A percentile compares a stretch with the other conserved stretches of the same genome.
phyloP scores from a whole-genome alignment of 164 flowering plant genomes.

The Stephania cephalantha region DNA sequence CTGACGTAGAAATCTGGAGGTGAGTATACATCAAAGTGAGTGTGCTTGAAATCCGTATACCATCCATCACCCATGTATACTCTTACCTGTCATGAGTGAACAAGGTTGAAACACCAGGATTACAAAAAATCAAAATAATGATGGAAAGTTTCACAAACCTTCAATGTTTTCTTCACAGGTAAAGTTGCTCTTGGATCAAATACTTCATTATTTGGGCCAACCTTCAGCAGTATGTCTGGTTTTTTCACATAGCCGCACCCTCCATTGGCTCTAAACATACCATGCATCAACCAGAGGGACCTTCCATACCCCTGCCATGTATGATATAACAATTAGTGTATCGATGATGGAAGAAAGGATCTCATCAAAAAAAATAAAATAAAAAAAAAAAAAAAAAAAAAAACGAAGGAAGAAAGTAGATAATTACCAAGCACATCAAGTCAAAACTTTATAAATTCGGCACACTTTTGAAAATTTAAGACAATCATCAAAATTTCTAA shows the following conservation, averaged over 20 bases:
- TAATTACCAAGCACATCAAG: neutral
- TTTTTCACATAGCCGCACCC: slow-evolving; percentile 57
- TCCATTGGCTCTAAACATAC: slow-evolving; percentile 56
- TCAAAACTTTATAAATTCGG: too few species aligned
- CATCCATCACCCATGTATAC: slow-evolving; percentile 52
- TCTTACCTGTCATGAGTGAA: slow-evolving; percentile 25
- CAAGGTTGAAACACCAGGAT: too few species aligned
- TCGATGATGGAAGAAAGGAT: neutral
- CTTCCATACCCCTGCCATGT: slow-evolving; percentile 38
- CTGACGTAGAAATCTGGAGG: slow-evolving; percentile 54
- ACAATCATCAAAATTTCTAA: too few species aligned
- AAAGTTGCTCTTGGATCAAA: slow-evolving; percentile 30
- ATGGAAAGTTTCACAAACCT: slow-evolving; percentile 19
- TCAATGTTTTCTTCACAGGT: slow-evolving; percentile 34
- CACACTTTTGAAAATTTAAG: too few species aligned
- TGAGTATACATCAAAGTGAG: slow-evolving; percentile 44
- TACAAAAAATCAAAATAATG: neutral
- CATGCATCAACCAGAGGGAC: slow-evolving; percentile 61
- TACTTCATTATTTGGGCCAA: slow-evolving; percentile 24
- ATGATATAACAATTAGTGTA: neutral
- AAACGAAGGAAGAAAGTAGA: neutral
- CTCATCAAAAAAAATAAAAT: neutral
- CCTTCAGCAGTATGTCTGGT: slow-evolving; percentile 34
- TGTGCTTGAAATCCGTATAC: slow-evolving; percentile 34
- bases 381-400: neutral